Percentiles rank a stretch among this genome's conserved stretches.
Conservation (phyloP, 2,329 filamentous ascomycete species). For the Aspergillus sclerotialis region DNA sequence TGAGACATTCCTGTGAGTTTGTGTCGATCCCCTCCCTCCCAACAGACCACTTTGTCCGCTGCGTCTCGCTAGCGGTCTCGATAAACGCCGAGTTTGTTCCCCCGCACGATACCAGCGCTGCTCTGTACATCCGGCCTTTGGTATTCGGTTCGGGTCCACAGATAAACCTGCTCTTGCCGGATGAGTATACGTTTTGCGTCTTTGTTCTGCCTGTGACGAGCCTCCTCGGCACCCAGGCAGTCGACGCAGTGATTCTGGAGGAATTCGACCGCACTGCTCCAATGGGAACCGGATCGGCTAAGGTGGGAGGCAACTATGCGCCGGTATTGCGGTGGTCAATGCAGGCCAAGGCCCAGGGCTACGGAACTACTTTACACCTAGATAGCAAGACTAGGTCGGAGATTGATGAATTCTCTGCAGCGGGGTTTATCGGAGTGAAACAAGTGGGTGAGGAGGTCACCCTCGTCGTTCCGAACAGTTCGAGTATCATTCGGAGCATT, state of each 20-base stretch:
- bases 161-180: slow-evolving; percentile 74
- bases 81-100: slow-evolving; percentile 89
- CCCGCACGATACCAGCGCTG: slow-evolving; percentile 78
- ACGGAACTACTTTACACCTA: slow-evolving; percentile 88
- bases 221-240: slow-evolving; percentile 83
- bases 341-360: slow-evolving; percentile 69
- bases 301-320: slow-evolving; percentile 93
- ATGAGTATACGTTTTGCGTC: slow-evolving; percentile 87
- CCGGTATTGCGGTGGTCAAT: slow-evolving; percentile 85
- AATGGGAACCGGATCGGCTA: slow-evolving; percentile 81
- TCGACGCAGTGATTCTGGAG: slow-evolving; percentile 79
- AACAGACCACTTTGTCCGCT: slow-evolving; percentile 65
- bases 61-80: slow-evolving; percentile 72
- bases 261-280: slow-evolving; percentile 93
- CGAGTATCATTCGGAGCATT: slow-evolving; percentile 79
- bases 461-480: slow-evolving; percentile 76
- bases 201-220: slow-evolving; percentile 89
- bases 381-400: slow-evolving; percentile 78
- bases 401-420: slow-evolving; percentile 92
- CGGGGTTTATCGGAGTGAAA: slow-evolving; percentile 78
- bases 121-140: slow-evolving; percentile 86
- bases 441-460: slow-evolving; percentile 52
- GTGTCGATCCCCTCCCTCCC: slow-evolving; percentile 80
- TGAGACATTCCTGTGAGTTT: slow-evolving; percentile 77
- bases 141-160: slow-evolving; percentile 84